Percentiles rank a stretch among this genome's conserved stretches.
These are phyloP conservation scores for Colletotrichum sublineola DNA, from an alignment of 2,329 filamentous ascomycete genomes.

Conservation along the genomic window DNA sequence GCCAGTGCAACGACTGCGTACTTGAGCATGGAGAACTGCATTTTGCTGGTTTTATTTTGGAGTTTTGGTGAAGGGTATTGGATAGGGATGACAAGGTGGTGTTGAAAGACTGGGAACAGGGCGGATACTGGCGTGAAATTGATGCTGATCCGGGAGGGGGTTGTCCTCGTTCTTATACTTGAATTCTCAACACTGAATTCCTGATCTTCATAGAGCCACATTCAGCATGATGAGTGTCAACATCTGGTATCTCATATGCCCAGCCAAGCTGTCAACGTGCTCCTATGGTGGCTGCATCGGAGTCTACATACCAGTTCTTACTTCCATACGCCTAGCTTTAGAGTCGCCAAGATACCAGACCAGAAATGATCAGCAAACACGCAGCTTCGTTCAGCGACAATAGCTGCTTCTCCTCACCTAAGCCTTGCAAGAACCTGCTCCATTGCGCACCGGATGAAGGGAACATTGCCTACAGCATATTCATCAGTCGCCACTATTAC, in stretches of 20 bases:
- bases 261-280: background rate
- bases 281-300: background rate
- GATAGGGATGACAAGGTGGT: background rate
- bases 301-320: background rate
- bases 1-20: slow-evolving; percentile 41
- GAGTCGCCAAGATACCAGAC: background rate
- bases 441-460: background rate
- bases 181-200: background rate
- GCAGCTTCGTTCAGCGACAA: too few species aligned
- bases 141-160: background rate
- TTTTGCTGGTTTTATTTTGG: slow-evolving; percentile 20
- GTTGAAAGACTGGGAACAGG: background rate
- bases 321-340: background rate
- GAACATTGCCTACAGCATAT: too few species aligned
- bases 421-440: background rate
- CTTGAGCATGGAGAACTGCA: slow-evolving; percentile 43
- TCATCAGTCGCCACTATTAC: background rate
- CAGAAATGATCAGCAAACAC: background rate
- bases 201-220: background rate
- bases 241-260: rapidly evolving
- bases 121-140: background rate
- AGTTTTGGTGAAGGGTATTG: background rate
- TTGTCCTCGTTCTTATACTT: slow-evolving; percentile 5
- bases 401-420: background rate
- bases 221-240: rapidly evolving